phyloP scores from a whole-genome alignment of 306 rosid species.

The Quercus bicolor region DNA sequence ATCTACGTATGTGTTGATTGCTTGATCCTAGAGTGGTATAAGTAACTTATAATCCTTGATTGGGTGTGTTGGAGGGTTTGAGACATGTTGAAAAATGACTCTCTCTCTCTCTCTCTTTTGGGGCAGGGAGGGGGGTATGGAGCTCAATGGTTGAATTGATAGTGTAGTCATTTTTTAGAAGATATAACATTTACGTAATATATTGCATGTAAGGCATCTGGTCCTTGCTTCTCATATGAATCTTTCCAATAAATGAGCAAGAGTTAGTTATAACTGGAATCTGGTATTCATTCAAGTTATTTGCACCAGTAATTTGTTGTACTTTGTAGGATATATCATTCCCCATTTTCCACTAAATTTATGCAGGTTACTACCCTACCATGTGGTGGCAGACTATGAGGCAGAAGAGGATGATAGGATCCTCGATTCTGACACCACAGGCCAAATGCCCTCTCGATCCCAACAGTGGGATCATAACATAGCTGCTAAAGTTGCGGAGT shows the following conservation, averaged over 20 bases:
- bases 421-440: slow-evolving; percentile 92
- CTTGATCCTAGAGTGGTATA: neutral
- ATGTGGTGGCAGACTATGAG: slow-evolving; percentile 98
- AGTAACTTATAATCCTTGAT: neutral
- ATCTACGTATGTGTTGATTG: neutral
- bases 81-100: neutral
- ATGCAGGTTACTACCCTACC: slow-evolving; percentile 86
- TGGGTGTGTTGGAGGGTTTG: neutral
- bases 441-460: slow-evolving; percentile 85
- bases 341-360: neutral
- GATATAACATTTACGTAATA: too few relatives aligned
- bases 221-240: neutral
- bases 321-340: slow-evolving; percentile 7
- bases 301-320: neutral
- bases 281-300: neutral
- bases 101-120: too few relatives aligned
- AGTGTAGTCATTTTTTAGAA: too few relatives aligned
- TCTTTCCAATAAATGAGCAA: neutral
- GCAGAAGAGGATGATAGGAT: slow-evolving; percentile 98
- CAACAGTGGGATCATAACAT: slow-evolving; percentile 99
- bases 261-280: neutral
- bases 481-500: slow-evolving; percentile 84
- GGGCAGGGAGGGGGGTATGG: too few relatives aligned
- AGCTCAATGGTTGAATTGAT: too few relatives aligned
- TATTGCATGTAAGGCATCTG: too few relatives aligned